These are phyloP conservation scores for Aquilaria sinensis DNA, from an alignment of 345 rosid species.

Conservation along the genomic window DNA sequence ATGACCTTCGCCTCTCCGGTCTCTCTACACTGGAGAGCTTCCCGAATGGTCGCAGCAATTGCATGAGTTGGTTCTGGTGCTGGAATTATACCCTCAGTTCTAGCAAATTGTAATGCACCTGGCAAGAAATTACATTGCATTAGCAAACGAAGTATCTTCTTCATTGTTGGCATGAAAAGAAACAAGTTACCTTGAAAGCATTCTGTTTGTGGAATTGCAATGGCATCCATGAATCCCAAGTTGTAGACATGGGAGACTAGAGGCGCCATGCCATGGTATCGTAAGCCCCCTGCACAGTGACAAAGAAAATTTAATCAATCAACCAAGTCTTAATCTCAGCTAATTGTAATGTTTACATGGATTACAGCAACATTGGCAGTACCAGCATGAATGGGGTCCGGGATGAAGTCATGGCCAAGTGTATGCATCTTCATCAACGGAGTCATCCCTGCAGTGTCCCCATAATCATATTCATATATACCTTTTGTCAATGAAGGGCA, in stretches of 20 bases:
- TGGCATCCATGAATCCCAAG: conserved; percentile 81
- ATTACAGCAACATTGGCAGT: conserved; percentile 7
- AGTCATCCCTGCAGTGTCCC: conserved; percentile 86
- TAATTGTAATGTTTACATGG: neutral
- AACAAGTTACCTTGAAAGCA: conserved; percentile 62
- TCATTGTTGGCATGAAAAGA: neutral
- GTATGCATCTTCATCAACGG: conserved; percentile 99
- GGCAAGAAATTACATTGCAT: conserved; percentile 10
- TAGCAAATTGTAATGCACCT: conserved; percentile 88
- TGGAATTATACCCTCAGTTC: conserved; percentile 82
- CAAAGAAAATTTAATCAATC: neutral
- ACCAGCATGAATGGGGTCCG: conserved; percentile 98
- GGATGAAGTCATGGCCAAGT: conserved; percentile 92
- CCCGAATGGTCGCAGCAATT: conserved; percentile 86
- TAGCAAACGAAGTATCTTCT: too few species aligned
- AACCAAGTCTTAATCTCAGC: conserved; percentile 4
- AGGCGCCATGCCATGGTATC: conserved; percentile 98
- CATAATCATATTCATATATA: conserved; percentile 79
- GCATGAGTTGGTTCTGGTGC: conserved; percentile 97
- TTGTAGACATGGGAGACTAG: conserved; percentile 80
- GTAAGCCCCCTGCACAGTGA: conserved; percentile 59
- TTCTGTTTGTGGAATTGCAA: conserved; percentile 74
- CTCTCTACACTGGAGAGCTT: conserved; percentile 76
- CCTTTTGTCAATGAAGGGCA: conserved; percentile 93
- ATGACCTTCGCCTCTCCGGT: conserved; percentile 82